Conservation (phyloP, 2,329 filamentous ascomycete genomes). For the Parasarocladium wereldwijsianum region DNA sequence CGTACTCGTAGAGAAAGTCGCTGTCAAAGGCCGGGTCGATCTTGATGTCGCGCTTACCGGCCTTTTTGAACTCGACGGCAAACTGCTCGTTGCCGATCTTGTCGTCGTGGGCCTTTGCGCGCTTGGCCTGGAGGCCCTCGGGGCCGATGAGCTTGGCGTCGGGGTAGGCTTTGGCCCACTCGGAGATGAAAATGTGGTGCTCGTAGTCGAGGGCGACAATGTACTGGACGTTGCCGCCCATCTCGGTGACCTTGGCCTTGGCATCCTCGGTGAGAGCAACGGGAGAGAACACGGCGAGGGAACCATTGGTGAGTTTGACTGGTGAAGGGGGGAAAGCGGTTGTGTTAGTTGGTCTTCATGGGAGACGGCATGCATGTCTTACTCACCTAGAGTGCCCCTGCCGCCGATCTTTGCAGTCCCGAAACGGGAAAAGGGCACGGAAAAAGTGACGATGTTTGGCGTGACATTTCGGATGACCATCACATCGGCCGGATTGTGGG, state of each 20-base stretch:
- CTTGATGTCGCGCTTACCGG: constrained; percentile 32
- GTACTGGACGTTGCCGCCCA: constrained; percentile 63
- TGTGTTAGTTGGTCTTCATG: constrained; percentile 1
- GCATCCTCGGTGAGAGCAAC: constrained; percentile 70
- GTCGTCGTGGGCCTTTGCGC: constrained; percentile 34
- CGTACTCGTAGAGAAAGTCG: constrained; percentile 78
- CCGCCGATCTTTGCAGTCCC: constrained; percentile 73
- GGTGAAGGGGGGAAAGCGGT: constrained; percentile 2
- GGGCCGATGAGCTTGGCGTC: constrained; percentile 67
- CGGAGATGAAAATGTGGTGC: constrained; percentile 84
- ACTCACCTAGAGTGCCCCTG: constrained; percentile 66
- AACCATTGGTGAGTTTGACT: constrained; percentile 67
- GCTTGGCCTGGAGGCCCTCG: constrained; percentile 72
- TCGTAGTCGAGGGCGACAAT: constrained; percentile 79
- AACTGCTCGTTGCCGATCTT: constrained; percentile 42
- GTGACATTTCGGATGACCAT: constrained; percentile 85
- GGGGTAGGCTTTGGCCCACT: constrained; percentile 72
- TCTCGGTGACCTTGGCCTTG: constrained; percentile 43
- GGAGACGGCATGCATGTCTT: too few species aligned
- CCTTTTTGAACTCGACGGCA: constrained; percentile 49
- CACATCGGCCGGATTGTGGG: constrained; percentile 58
- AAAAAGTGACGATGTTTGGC: constrained; percentile 63
- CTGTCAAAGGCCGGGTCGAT: constrained; percentile 68
- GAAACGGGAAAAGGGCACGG: constrained; percentile 71
- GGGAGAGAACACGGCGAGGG: constrained; percentile 82